These are phyloP conservation scores for Phaeophleospora eucalypticola DNA, from an alignment of 2,329 filamentous ascomycete species.

Conservation along the genomic window DNA sequence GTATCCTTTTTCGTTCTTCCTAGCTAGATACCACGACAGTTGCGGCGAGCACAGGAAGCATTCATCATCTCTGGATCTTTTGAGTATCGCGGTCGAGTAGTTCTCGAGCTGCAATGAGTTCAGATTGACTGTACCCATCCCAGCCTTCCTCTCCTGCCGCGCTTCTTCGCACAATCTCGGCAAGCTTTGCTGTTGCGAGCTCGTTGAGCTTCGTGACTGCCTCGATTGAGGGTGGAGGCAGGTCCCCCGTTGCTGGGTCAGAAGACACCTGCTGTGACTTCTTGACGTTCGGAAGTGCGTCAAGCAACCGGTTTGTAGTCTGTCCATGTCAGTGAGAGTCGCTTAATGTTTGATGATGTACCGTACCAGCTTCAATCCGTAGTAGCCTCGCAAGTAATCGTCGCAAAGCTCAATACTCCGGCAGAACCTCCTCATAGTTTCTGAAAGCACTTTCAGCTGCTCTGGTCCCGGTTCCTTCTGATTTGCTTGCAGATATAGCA, in stretches of 20 bases:
- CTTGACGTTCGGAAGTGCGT: constrained; percentile 21
- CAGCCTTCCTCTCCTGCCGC: constrained; percentile 60
- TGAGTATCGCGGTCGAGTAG: constrained; percentile 55
- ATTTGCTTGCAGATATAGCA: constrained; percentile 64
- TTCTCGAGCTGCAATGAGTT: constrained; percentile 67
- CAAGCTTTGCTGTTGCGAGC: constrained; percentile 67
- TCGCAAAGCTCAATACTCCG: constrained; percentile 92
- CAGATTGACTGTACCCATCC: constrained; percentile 67
- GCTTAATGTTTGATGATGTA: too few relatives aligned
- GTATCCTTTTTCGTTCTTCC: neutral
- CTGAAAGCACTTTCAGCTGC: constrained; percentile 54
- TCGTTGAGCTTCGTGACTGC: constrained; percentile 67
- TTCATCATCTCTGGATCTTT: constrained; percentile 31
- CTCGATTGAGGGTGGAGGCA: constrained; percentile 51
- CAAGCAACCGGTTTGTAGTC: constrained; percentile 23
- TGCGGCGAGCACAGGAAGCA: neutral
- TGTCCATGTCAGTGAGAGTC: too few relatives aligned
- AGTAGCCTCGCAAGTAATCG: constrained; percentile 86
- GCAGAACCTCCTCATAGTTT: constrained; percentile 79
- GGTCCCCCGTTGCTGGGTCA: constrained; percentile 34
- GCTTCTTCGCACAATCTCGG: constrained; percentile 68
- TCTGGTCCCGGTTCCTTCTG: constrained; percentile 34
- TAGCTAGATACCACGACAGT: constrained; percentile 12
- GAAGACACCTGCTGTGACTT: constrained; percentile 31
- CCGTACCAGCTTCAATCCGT: constrained; percentile 69